Percentiles rank a stretch among this genome's conserved stretches.
Conservation (phyloP, 768 basidiomycete genomes). For the Psilocybe cyanescens region DNA sequence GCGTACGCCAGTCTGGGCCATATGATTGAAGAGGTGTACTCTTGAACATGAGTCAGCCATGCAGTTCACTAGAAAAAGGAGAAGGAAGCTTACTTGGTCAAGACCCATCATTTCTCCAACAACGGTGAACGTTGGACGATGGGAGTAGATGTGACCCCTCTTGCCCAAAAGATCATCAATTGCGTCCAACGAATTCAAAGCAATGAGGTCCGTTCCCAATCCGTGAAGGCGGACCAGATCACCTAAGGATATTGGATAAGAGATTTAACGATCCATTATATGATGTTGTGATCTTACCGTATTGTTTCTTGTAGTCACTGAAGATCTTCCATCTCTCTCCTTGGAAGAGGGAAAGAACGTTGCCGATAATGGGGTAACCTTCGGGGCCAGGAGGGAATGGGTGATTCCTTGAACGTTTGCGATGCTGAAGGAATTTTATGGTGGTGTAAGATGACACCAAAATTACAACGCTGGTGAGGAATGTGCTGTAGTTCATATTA, state of each 20-base stretch:
- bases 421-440: background rate
- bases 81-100: background rate
- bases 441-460: background rate
- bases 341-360: background rate
- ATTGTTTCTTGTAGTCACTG: slow-evolving; percentile 1
- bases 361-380: background rate
- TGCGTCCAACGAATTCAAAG: slow-evolving; percentile 9
- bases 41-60: background rate
- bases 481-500: background rate
- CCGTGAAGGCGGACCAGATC: slow-evolving; percentile 15
- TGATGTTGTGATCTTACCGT: background rate
- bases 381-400: slow-evolving; percentile 7
- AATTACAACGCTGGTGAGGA: background rate
- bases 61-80: background rate
- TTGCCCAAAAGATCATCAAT: slow-evolving; percentile 15
- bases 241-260: background rate
- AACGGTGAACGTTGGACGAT: slow-evolving; percentile 12
- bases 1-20: slow-evolving; percentile 12
- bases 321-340: slow-evolving; percentile 6
- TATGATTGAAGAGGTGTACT: slow-evolving; percentile 12
- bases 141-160: slow-evolving; percentile 9
- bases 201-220: slow-evolving; percentile 7
- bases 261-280: background rate
- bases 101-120: slow-evolving; percentile 18
- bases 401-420: background rate